A percentile compares a stretch with the other conserved stretches of the same genome.
Conservation (phyloP, 495 filamentous ascomycete species). For the Aspergillus leporis region DNA sequence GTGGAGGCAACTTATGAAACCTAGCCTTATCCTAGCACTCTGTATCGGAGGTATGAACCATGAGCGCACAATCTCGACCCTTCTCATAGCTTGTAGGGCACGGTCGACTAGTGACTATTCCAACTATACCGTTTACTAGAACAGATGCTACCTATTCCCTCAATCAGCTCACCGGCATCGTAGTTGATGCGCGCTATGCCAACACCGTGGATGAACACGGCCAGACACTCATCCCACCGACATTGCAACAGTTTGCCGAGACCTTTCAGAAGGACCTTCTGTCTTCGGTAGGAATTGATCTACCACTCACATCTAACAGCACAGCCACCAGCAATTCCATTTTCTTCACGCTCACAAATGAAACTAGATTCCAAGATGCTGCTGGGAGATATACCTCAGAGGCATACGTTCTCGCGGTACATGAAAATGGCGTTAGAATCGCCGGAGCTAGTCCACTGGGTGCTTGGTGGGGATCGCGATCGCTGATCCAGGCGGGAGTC, state of each 20-base stretch:
- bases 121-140: conserved; percentile 36
- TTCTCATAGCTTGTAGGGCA: conserved; percentile 3
- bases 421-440: conserved; percentile 38
- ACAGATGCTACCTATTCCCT: conserved; percentile 30
- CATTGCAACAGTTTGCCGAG: conserved; percentile 40
- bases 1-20: not conserved
- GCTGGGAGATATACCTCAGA: conserved; percentile 45
- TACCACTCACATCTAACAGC: conserved; percentile 23
- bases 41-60: not conserved
- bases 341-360: conserved; percentile 45
- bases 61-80: not conserved
- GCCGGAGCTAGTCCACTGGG: conserved; percentile 52
- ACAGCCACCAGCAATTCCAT: conserved; percentile 30
- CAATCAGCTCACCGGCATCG: conserved; percentile 31
- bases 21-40: not conserved
- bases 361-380: conserved; percentile 40
- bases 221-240: conserved; percentile 51
- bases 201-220: conserved; percentile 36
- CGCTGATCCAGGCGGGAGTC: conserved; percentile 48
- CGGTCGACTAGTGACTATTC: conserved; percentile 26
- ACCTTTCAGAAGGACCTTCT: conserved; percentile 44
- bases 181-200: conserved; percentile 43
- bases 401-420: conserved; percentile 46
- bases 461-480: conserved; percentile 54
- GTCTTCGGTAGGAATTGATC: conserved; percentile 25